phyloP scores from a whole-genome alignment of 495 filamentous ascomycete genomes.

The Aspergillus mulundensis region DNA sequence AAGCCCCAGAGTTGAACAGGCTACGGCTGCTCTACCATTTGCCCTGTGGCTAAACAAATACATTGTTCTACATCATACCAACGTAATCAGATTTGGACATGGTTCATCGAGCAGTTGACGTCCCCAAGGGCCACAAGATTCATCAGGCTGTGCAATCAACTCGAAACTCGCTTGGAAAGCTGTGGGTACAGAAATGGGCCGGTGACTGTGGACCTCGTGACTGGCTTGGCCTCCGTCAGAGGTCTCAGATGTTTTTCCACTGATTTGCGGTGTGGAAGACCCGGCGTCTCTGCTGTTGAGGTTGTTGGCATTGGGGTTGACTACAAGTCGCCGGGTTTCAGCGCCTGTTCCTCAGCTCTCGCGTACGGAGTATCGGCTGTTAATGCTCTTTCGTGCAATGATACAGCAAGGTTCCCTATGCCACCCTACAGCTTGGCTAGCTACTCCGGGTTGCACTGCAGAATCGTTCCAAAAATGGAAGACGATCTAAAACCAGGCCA shows the following conservation, averaged over 20 bases:
- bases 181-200: neutral
- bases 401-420: neutral
- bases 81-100: neutral
- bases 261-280: neutral
- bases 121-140: neutral
- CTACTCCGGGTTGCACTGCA: neutral
- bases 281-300: neutral
- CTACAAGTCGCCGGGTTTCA: neutral
- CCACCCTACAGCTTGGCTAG: neutral
- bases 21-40: no score
- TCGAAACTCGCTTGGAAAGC: neutral
- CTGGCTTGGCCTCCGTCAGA: conserved; percentile 6
- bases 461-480: neutral
- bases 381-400: neutral
- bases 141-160: neutral
- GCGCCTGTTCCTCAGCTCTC: conserved; percentile 1
- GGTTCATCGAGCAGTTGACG: neutral
- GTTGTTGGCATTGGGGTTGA: neutral
- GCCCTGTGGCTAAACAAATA: no score
- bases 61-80: neutral
- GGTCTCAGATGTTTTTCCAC: neutral
- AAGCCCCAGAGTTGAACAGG: no score
- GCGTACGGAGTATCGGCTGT: neutral
- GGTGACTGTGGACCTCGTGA: neutral
- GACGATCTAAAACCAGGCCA: neutral